Percentiles rank a stretch among this genome's conserved stretches.
Evolutionary conservation across 2,329 filamentous ascomycete species (phyloP).

Genomic region (Coniella lustricola): DNA sequence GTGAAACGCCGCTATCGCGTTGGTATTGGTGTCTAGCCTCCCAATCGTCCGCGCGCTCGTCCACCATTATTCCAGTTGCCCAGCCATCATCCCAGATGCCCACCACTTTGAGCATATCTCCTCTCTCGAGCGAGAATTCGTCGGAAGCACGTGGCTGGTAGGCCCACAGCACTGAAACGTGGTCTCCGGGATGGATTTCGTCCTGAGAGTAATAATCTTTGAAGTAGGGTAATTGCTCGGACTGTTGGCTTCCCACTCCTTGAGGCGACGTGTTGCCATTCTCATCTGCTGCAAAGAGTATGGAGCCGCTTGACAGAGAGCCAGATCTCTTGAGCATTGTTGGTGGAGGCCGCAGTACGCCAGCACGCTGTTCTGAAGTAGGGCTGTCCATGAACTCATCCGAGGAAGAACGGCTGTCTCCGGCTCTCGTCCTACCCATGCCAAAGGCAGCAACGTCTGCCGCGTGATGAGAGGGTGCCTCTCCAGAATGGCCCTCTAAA

Average conservation of each 20-base stretch:
- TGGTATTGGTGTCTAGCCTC: constrained; percentile 69
- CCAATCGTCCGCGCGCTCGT: constrained; percentile 84
- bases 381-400: constrained; percentile 68
- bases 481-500: constrained; percentile 66
- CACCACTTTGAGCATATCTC: constrained; percentile 96
- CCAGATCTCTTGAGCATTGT: constrained; percentile 63
- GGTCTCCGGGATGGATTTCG: constrained; percentile 86
- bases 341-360: constrained; percentile 51
- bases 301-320: constrained; percentile 82
- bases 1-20: constrained; percentile 88
- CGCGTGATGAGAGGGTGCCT: constrained; percentile 49
- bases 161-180: constrained; percentile 88
- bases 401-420: constrained; percentile 58
- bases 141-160: constrained; percentile 92
- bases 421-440: constrained; percentile 38
- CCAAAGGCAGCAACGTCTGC: constrained; percentile 38
- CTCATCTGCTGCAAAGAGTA: constrained; percentile 64
- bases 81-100: constrained; percentile 99
- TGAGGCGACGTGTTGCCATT: constrained; percentile 76
- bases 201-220: constrained; percentile 98
- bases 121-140: constrained; percentile 86
- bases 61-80: constrained; percentile 84
- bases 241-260: constrained; percentile 79
- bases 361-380: constrained; percentile 53
- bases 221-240: constrained; percentile 92